These are phyloP conservation scores for Candida yuanshanica DNA, from an alignment of 805 yeast genomes.

Conservation along the genomic window DNA sequence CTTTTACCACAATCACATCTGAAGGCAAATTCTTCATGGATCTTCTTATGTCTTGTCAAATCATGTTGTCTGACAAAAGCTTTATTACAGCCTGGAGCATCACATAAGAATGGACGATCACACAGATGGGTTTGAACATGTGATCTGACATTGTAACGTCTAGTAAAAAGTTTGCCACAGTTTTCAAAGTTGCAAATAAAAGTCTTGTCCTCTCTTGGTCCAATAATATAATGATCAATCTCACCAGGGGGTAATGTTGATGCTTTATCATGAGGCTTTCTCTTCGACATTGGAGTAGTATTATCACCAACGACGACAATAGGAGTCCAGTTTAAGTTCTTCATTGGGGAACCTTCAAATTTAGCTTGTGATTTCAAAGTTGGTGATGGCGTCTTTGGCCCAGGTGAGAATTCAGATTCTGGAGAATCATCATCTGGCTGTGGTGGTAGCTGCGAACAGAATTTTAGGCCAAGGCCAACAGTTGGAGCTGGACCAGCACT, in stretches of 20 bases:
- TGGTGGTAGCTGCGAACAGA: background rate
- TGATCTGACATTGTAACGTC: constrained; percentile 88
- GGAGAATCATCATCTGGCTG: constrained; percentile 17
- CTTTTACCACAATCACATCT: constrained; percentile 91
- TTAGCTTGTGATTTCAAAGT: constrained; percentile 32
- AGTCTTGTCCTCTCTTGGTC: constrained; percentile 66
- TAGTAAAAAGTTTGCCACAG: constrained; percentile 79
- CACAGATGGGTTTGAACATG: constrained; percentile 95
- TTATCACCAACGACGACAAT: constrained; percentile 18
- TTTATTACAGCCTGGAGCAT: constrained; percentile 57
- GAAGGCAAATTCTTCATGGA: constrained; percentile 70
- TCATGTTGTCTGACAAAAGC: constrained; percentile 95
- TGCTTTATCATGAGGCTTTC: constrained; percentile 25
- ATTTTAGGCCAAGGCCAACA: background rate
- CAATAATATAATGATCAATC: constrained; percentile 74
- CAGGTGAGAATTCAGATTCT: constrained; percentile 30
- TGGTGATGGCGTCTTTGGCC: constrained; percentile 40
- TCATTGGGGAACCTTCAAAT: constrained; percentile 17
- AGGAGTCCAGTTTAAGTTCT: constrained; percentile 20
- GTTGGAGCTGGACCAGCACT: background rate
- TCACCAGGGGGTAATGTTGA: constrained; percentile 86
- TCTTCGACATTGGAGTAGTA: constrained; percentile 9
- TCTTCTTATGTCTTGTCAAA: constrained; percentile 80
- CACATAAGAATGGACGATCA: constrained; percentile 88
- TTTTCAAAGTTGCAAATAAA: constrained; percentile 70